Evolutionary conservation across 768 basidiomycete species (phyloP), one percentile per base, ranked within the genome.

Genomic region (Neoboletus magnificus): DNA sequence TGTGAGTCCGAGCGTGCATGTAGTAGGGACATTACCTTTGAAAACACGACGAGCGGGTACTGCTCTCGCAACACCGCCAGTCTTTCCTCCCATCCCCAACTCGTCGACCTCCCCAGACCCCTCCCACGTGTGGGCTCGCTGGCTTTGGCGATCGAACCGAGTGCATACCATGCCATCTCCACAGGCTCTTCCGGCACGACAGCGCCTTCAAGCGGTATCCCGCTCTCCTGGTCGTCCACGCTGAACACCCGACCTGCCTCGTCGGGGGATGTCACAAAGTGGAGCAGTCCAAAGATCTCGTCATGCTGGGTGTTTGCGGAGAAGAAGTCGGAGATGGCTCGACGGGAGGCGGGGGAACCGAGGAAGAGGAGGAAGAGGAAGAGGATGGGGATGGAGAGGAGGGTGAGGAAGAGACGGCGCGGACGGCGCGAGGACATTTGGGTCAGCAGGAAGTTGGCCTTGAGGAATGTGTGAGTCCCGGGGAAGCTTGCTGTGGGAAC

Each of bases 21-120:
- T 44, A 11, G 4, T 12, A 16, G 25, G 25, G 23, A 69, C 77
- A 32, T 20, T 52, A 86, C 88, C 78, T 93, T 93, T 77, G 89
- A 91, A 63, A 93, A 91, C 13, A 93, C 83, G 43, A 92, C 75
- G 8, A 93, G 70, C 2, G 90, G 90, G 61, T 81, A 76, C 32
- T 80, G 68, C 18, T 75, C 64, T 36, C 79, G 73, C 45, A 91
- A 61, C 22, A 62, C 63, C 41, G 64, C 65, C 18, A 77, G 68
- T 41, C 81, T 74, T 56, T 71, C 52, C 2, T 53, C 43, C 68
- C 68, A 63, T 27, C 56, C 36, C 11, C 68, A 35, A 59, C 53
- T 82, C 81, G 85, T 43, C 80, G 73, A 23, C 77, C 52, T 22
- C n/a, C 20, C 30, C 70, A 48, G 4, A 20, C 55, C 42, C 39